These are phyloP conservation scores for Microsporum audouinii DNA, from an alignment of 2,329 filamentous ascomycete species.

Conservation along the genomic window DNA sequence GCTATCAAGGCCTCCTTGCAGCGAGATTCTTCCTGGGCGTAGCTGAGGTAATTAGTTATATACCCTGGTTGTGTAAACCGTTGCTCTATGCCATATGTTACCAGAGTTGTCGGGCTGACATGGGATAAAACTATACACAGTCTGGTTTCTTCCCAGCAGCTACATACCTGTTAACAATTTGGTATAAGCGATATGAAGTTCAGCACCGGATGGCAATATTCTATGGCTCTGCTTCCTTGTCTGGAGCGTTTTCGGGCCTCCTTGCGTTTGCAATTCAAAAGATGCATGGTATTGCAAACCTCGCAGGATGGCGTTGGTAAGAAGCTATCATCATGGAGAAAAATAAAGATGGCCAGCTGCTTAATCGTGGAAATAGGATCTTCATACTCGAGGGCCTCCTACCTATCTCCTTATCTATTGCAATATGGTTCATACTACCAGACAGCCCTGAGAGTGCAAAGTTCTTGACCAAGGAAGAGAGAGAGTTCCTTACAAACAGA, in stretches of 20 bases:
- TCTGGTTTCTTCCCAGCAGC: conserved; percentile 42
- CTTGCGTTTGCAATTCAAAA: conserved; percentile 40
- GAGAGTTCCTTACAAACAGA: conserved; percentile 23
- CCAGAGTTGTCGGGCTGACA: neutral
- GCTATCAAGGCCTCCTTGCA: conserved; percentile 40
- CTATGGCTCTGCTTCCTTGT: conserved; percentile 21
- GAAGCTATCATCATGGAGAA: neutral
- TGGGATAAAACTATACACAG: conserved; percentile 1
- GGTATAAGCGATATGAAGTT: conserved; percentile 23
- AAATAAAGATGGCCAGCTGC: neutral
- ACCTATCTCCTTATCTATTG: conserved; percentile 40
- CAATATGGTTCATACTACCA: conserved; percentile 50
- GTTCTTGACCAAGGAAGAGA: conserved; percentile 44
- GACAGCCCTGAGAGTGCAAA: conserved; percentile 52
- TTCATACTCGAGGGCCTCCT: conserved; percentile 40
- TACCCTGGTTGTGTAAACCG: neutral
- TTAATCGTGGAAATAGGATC: conserved; percentile 19
- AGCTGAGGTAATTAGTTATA: conserved; percentile 26
- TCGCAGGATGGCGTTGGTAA: conserved; percentile 37
- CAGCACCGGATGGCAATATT: conserved; percentile 22
- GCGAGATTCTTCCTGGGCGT: conserved; percentile 40
- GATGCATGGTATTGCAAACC: conserved; percentile 34
- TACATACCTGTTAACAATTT: conserved; percentile 16
- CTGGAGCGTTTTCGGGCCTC: conserved; percentile 39
- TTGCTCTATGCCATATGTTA: neutral